Percentiles rank a stretch among this genome's conserved stretches.
phyloP scores from a whole-genome alignment of 1,284 basidiomycete species.

The Ceratobasidium sp. region DNA sequence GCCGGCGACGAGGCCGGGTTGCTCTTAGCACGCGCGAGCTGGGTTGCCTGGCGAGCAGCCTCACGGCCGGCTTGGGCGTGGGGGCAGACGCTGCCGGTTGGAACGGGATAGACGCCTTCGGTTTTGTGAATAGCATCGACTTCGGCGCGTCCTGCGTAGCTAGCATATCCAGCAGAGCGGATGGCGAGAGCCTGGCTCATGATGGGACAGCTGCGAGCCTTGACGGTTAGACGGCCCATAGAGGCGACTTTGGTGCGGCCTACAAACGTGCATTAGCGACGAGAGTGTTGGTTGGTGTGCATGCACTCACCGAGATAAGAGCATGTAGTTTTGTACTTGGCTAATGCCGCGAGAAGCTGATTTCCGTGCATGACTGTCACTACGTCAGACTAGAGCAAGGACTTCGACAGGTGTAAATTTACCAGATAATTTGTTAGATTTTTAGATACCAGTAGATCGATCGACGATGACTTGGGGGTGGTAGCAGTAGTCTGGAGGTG shows the following conservation, averaged over 20 bases:
- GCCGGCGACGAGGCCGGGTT: constrained; percentile 51
- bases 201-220: constrained; percentile 84
- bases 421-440: constrained; percentile 1
- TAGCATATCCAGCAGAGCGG: constrained; percentile 81
- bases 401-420: not conserved
- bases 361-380: constrained; percentile 42
- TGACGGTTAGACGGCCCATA: constrained; percentile 83
- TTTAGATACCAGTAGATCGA: constrained; percentile 6
- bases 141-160: constrained; percentile 80
- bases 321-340: constrained; percentile 44
- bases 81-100: constrained; percentile 42
- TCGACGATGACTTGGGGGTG: constrained; percentile 13
- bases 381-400: constrained; percentile 1
- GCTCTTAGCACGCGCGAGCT: constrained; percentile 66
- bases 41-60: constrained; percentile 82
- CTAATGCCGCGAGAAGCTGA: constrained; percentile 32
- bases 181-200: constrained; percentile 89
- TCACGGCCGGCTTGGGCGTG: constrained; percentile 79
- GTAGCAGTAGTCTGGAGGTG: not conserved
- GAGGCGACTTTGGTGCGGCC: constrained; percentile 71
- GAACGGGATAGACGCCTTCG: constrained; percentile 70
- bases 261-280: constrained; percentile 51
- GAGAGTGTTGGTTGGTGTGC: not conserved
- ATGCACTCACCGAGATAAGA: constrained; percentile 36
- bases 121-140: constrained; percentile 88